Conservation (phyloP, 495 filamentous ascomycete genomes). For the Aspergillus ellipticus region DNA sequence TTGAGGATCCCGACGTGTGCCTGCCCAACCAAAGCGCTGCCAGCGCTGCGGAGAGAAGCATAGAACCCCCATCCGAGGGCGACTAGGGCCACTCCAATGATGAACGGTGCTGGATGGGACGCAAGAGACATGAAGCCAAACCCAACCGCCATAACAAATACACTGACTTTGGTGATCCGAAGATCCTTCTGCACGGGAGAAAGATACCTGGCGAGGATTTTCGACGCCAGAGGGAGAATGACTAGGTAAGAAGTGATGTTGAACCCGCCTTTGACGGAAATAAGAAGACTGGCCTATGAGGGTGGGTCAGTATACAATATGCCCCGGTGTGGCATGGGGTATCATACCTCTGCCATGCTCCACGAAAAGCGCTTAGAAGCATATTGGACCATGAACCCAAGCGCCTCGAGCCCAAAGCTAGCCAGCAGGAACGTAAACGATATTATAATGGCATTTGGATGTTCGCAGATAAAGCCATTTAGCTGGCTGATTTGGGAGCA, state of each 20-base stretch:
- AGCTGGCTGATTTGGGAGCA: background rate
- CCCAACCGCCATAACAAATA: background rate
- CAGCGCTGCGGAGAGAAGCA: constrained; percentile 6
- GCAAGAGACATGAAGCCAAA: constrained; percentile 10
- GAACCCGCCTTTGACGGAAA: constrained; percentile 7
- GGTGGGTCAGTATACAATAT: background rate
- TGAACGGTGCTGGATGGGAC: constrained; percentile 1
- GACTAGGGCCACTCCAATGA: constrained; percentile 1
- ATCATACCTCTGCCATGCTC: constrained; percentile 9
- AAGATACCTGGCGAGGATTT: background rate
- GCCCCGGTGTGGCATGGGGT: background rate
- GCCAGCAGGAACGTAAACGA: constrained; percentile 6
- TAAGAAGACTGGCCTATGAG: constrained; percentile 7
- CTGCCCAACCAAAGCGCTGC: constrained; percentile 4
- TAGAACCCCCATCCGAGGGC: constrained; percentile 13
- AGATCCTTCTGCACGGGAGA: constrained; percentile 3
- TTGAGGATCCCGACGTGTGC: constrained; percentile 9
- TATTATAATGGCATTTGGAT: background rate
- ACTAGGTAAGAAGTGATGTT: constrained; percentile 3
- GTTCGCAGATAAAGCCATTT: background rate
- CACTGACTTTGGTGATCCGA: constrained; percentile 4
- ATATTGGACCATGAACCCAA: constrained; percentile 10
- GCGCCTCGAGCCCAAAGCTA: constrained; percentile 5
- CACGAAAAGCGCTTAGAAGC: constrained; percentile 8
- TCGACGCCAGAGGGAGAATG: constrained; percentile 4